A percentile compares a stretch with the other conserved stretches of the same genome.
Conservation (phyloP, 805 yeast genomes). For the Candida ponderosae region DNA sequence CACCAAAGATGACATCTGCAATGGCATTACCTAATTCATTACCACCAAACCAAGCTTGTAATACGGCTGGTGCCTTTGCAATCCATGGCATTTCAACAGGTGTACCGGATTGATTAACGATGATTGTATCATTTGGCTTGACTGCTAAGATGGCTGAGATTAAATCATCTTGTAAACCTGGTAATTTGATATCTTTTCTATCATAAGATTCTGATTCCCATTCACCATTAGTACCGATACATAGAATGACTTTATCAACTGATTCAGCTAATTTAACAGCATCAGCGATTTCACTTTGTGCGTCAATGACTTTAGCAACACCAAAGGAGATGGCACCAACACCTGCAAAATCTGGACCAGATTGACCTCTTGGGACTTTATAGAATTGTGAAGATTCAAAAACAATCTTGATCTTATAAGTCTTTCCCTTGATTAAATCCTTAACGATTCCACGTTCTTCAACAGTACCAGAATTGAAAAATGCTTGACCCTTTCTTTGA, state of each 20-base stretch:
- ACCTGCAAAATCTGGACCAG: slow-evolving; percentile 20
- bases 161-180: slow-evolving; percentile 40
- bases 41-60: slow-evolving; percentile 57
- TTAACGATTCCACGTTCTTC: slow-evolving; percentile 34
- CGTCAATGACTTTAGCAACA: slow-evolving; percentile 19
- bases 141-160: slow-evolving; percentile 37
- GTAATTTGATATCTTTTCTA: slow-evolving; percentile 42
- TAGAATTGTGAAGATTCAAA: slow-evolving; percentile 44
- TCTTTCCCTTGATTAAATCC: slow-evolving; percentile 32
- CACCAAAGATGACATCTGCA: slow-evolving; percentile 56
- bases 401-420: slow-evolving; percentile 38
- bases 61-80: slow-evolving; percentile 31
- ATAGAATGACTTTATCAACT: slow-evolving; percentile 45
- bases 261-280: slow-evolving; percentile 43
- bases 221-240: slow-evolving; percentile 45
- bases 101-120: slow-evolving; percentile 56
- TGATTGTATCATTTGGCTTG: slow-evolving; percentile 40
- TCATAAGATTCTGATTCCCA: slow-evolving; percentile 61
- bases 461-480: slow-evolving; percentile 47
- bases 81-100: slow-evolving; percentile 56
- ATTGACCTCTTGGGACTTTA: slow-evolving; percentile 3
- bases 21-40: slow-evolving; percentile 51
- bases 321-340: slow-evolving; percentile 31
- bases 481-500: slow-evolving; percentile 41
- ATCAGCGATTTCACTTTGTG: slow-evolving; percentile 23